phyloP scores from a whole-genome alignment of 768 basidiomycete genomes.

The Agrocybe chaxingu region DNA sequence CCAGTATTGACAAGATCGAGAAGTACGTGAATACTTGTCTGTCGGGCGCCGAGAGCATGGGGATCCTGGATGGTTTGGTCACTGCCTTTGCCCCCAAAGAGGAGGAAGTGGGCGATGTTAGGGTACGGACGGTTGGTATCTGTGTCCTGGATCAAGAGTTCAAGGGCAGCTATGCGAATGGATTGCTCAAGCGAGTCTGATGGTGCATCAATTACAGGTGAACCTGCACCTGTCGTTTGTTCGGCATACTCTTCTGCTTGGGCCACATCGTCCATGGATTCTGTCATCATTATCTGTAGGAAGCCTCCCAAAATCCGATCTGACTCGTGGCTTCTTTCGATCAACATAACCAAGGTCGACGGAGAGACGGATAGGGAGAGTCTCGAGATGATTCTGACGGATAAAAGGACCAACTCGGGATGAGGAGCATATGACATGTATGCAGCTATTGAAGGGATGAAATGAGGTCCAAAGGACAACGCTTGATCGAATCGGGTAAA shows the following conservation, averaged over 20 bases:
- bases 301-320: slow-evolving; percentile 84
- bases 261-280: slow-evolving; percentile 59
- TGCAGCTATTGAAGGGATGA: slow-evolving; percentile 78
- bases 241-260: slow-evolving; percentile 59
- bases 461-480: slow-evolving; percentile 63
- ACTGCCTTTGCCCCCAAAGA: slow-evolving; percentile 64
- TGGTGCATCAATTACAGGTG: slow-evolving; percentile 47
- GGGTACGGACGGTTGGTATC: slow-evolving; percentile 60
- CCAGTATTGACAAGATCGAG: slow-evolving; percentile 75
- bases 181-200: slow-evolving; percentile 58
- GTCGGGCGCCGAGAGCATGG: slow-evolving; percentile 63
- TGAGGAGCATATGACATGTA: slow-evolving; percentile 73
- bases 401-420: slow-evolving; percentile 69
- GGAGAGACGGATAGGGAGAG: slow-evolving; percentile 68
- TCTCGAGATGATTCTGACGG: slow-evolving; percentile 70
- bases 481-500: slow-evolving; percentile 76
- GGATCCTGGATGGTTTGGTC: slow-evolving; percentile 76
- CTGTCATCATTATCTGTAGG: slow-evolving; percentile 57
- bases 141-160: slow-evolving; percentile 79
- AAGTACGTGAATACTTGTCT: slow-evolving; percentile 77
- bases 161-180: slow-evolving; percentile 72
- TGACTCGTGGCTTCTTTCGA: slow-evolving; percentile 80
- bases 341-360: slow-evolving; percentile 70
- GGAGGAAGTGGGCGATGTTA: slow-evolving; percentile 83
- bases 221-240: slow-evolving; percentile 70